Conservation (phyloP, 2,329 filamentous ascomycete species). For the Xylaria sp. region DNA sequence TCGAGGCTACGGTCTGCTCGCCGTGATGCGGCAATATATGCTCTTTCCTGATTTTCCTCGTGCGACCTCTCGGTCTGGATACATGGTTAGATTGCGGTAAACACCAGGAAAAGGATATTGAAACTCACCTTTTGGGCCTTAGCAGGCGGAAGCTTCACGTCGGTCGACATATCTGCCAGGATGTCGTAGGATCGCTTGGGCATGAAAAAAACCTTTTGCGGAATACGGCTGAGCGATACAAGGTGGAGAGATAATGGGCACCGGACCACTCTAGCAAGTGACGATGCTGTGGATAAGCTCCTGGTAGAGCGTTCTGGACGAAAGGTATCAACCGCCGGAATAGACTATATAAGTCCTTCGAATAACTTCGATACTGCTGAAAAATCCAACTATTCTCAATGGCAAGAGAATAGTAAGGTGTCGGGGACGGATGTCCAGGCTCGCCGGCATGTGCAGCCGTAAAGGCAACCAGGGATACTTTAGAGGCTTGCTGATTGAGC, state of each 20-base stretch:
- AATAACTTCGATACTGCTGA: not conserved
- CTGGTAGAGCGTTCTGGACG: not conserved
- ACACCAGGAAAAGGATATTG: not conserved
- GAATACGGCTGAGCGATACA: not conserved
- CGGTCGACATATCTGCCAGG: conserved; percentile 47
- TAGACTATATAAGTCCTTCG: not conserved
- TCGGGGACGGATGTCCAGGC: conserved; percentile 15
- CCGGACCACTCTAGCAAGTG: conserved; percentile 22
- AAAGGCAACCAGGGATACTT: conserved; percentile 27
- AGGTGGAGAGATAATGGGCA: not conserved
- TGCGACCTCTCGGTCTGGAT: conserved; percentile 77
- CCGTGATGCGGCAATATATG: conserved; percentile 91
- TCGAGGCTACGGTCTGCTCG: conserved; percentile 88
- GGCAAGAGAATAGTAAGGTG: conserved; percentile 14
- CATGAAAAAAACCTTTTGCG: conserved; percentile 45
- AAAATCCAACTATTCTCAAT: not conserved
- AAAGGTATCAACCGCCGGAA: not conserved
- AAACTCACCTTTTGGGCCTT: conserved; percentile 52
- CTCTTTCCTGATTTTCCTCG: conserved; percentile 85
- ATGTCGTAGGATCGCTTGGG: conserved; percentile 54
- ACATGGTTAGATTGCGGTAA: conserved; percentile 38
- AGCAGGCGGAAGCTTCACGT: conserved; percentile 48
- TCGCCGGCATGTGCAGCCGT: conserved; percentile 38
- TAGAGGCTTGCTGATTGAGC: conserved; percentile 21
- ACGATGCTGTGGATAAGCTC: conserved; percentile 10